A percentile compares a stretch with the other conserved stretches of the same genome.
phyloP scores from a whole-genome alignment of 768 basidiomycete genomes.

The Holtermanniella nyarrowii region DNA sequence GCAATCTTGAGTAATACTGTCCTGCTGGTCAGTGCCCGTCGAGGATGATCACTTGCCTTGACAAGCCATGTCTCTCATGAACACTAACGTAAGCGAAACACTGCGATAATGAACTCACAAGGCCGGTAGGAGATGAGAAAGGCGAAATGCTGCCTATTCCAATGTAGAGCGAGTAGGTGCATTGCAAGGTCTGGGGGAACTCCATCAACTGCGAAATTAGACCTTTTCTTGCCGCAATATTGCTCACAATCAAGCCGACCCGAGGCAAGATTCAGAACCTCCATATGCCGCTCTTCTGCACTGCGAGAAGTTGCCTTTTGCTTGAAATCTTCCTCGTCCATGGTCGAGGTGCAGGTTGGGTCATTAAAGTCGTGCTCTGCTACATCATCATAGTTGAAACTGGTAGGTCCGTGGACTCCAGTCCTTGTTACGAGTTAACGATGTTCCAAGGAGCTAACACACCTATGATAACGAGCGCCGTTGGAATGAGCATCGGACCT shows the following conservation, averaged over 20 bases:
- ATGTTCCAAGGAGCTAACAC: no score
- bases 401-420: conserved; percentile 8
- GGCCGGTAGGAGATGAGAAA: conserved; percentile 21
- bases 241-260: conserved; percentile 7
- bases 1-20: conserved; percentile 18
- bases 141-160: conserved; percentile 20
- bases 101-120: not conserved
- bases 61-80: conserved; percentile 17
- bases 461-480: no score
- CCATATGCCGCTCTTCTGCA: conserved; percentile 11
- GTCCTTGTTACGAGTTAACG: not conserved
- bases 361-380: conserved; percentile 5
- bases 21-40: not conserved
- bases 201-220: conserved; percentile 10
- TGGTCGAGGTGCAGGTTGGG: not conserved
- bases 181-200: conserved; percentile 14
- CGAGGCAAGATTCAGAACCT: conserved; percentile 9
- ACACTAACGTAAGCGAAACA: conserved; percentile 5
- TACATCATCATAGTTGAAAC: conserved; percentile 5
- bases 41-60: not conserved
- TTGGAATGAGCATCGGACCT: no score
- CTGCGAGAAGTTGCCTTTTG: conserved; percentile 1
- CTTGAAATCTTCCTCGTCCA: conserved; percentile 2
- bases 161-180: conserved; percentile 20
- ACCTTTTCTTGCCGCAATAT: no score